These are phyloP conservation scores for Pleomassaria siparia DNA, from an alignment of 2,329 filamentous ascomycete genomes.

Conservation along the genomic window DNA sequence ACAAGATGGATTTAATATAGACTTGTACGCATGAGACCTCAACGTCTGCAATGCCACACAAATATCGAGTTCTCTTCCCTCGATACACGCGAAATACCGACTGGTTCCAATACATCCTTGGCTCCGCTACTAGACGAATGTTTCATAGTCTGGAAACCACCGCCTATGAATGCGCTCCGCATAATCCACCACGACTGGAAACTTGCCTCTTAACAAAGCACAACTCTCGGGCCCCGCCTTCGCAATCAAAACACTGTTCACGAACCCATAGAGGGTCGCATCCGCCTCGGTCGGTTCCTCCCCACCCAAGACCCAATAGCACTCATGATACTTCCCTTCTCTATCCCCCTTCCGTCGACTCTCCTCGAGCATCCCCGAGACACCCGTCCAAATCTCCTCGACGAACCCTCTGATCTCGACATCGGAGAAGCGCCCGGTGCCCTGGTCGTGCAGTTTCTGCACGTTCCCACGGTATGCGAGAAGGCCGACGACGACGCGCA, in stretches of 20 bases:
- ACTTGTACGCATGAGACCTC: no score
- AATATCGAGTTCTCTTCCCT: no score
- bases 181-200: constrained; percentile 58
- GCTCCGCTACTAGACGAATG: constrained; percentile 33
- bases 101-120: no score
- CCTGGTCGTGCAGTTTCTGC: constrained; percentile 58
- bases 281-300: constrained; percentile 60
- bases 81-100: no score
- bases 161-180: constrained; percentile 56
- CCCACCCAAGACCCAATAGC: constrained; percentile 30
- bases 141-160: constrained; percentile 62
- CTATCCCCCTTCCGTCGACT: constrained; percentile 35
- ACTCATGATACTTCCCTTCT: background rate
- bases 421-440: constrained; percentile 53
- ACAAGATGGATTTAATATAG: no score
- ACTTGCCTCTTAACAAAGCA: constrained; percentile 47
- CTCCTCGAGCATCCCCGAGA: constrained; percentile 49
- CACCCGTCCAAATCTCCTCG: constrained; percentile 56
- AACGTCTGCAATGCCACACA: constrained; percentile 9
- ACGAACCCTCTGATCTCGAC: constrained; percentile 53
- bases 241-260: constrained; percentile 55
- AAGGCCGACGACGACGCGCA: constrained; percentile 55
- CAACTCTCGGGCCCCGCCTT: constrained; percentile 54
- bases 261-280: constrained; percentile 59
- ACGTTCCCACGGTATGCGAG: constrained; percentile 50